Evolutionary conservation across 1,139 yeast species (phyloP), one percentile per base, ranked within the genome.

Genomic region (Yamadazyma atlantica): DNA sequence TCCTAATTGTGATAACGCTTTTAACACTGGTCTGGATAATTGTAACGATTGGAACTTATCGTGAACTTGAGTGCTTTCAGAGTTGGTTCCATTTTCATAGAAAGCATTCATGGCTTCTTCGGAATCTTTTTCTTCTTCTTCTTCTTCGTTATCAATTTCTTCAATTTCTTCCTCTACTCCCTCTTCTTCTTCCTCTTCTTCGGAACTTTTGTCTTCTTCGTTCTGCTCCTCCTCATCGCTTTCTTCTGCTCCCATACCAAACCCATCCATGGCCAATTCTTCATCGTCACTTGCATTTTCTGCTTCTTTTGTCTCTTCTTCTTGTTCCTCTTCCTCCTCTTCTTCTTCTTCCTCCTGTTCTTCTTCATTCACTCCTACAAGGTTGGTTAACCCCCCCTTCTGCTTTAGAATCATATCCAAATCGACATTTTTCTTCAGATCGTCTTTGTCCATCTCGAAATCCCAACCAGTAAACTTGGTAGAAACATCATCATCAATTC

Each of bases 1-100:
- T 3, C 95, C 95, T 33, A 94, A 69, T 18, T 81, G 80, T 9
- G 86, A 73, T 38, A 94, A 66, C 32, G 95, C 96, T 54, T 86
- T 85, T 45, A 90, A 68, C 2, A 92, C 79, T 0, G 98, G 98
- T 54, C 98, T 80, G 0, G 97, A 89, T 29, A 92, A 73, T 38
- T 87, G 83, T 39, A 92, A 68, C 1, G 85, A 70, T 53, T 84
- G 85, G 67, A 92, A 94, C 6, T 83, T 75, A 32, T 71, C 68
- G 54, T 84, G 87, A 13, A 55, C 49, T 29, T 73, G 65, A 2
- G 67, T 66, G 2, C 68, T 62, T 34, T 73, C 72, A 33, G 68
- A 74, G 6, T 33, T 30, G 32, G 34, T 39, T 17, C 43, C 48
- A 37, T 69, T 74, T 17, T 85, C 89, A 55, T 75, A 84, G 53